Base-by-base conservation (phyloP, 345 rosid genomes). In the Melaleuca alternifolia region DNA sequence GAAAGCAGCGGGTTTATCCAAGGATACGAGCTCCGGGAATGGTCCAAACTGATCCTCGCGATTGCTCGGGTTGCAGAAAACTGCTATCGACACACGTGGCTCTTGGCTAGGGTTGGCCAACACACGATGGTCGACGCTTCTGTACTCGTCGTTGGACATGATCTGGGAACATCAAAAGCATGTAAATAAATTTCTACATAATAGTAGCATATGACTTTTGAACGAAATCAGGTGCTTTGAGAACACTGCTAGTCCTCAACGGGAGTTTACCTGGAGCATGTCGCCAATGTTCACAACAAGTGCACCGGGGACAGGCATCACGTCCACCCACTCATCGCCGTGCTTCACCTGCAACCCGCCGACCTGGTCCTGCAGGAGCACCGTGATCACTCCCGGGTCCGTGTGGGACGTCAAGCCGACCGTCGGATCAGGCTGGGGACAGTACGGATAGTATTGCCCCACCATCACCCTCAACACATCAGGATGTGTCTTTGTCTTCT, bases 371-470 rank as follows among this genome's bases (percentile, higher is more conserved):
- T 93, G 95, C 51, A 92, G 85, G 86, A 93, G 52, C 84, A 94
- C 76, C 0, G 94, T 89, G 57, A 92, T 28, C 37, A 90, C 91
- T 51, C 91, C 93, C 3, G 94, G 92, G 85, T 94, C 94, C 0
- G 92, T 89, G 54, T 93, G 95, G n/a, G 93, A 84, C 10, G 89
- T 18, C 51, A 89, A 83, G 9, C 95, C 96, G 2, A 92, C 84
- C 5, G 93, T 94, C 3, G 91, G 90, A 86, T 93, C 91, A 26
- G 96, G 94, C 88, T 93, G 94, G 0, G 95, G 96, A 57, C 95
- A 94, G 51, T 51, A 50, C 0, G 94, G 94, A 56, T 93, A 94
- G 88, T 87, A 93, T 41, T 93, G 92, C 6, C 89, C 94, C 52
- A 88, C 91, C 94, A 93, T 89, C 23, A 65, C n/a, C 41, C 41